Evolutionary conservation across 1,284 basidiomycete genomes (phyloP).

Genomic region (Cystobasidiaceae sp.): DNA sequence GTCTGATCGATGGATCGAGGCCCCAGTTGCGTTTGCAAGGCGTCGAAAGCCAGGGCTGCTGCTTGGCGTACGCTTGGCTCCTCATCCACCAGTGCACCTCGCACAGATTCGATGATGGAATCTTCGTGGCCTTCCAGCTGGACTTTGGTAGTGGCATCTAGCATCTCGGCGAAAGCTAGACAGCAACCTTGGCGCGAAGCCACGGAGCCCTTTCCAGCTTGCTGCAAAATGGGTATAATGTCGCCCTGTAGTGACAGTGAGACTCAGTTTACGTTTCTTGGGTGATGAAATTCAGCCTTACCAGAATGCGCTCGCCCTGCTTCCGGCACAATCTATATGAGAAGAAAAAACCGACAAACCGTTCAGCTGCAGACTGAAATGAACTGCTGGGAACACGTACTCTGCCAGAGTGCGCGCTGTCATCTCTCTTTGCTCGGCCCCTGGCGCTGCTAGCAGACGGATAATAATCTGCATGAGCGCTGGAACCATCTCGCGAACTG

Average conservation of each 20-base stretch:
- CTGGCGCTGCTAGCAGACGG: slow-evolving; percentile 73
- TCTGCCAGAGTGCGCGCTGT: slow-evolving; percentile 69
- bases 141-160: slow-evolving; percentile 78
- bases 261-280: background rate
- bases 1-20: slow-evolving; percentile 91
- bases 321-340: slow-evolving; percentile 75
- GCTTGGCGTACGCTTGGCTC: slow-evolving; percentile 81
- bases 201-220: slow-evolving; percentile 42
- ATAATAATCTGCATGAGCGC: slow-evolving; percentile 59
- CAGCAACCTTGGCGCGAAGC: slow-evolving; percentile 82
- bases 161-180: slow-evolving; percentile 77
- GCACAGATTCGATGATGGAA: slow-evolving; percentile 79
- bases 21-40: slow-evolving; percentile 83
- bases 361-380: background rate
- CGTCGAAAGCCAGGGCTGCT: slow-evolving; percentile 89
- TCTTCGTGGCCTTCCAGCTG: slow-evolving; percentile 88
- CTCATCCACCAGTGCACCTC: slow-evolving; percentile 78
- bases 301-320: slow-evolving; percentile 85
- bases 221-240: slow-evolving; percentile 45
- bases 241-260: slow-evolving; percentile 53
- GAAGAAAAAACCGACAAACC: background rate
- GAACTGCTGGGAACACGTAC: background rate
- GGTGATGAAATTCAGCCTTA: background rate
- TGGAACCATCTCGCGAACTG: slow-evolving; percentile 88
- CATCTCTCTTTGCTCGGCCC: slow-evolving; percentile 87